phyloP scores from a whole-genome alignment of 371 early-diverging fungal genomes.

The Capillidium heterosporum region DNA sequence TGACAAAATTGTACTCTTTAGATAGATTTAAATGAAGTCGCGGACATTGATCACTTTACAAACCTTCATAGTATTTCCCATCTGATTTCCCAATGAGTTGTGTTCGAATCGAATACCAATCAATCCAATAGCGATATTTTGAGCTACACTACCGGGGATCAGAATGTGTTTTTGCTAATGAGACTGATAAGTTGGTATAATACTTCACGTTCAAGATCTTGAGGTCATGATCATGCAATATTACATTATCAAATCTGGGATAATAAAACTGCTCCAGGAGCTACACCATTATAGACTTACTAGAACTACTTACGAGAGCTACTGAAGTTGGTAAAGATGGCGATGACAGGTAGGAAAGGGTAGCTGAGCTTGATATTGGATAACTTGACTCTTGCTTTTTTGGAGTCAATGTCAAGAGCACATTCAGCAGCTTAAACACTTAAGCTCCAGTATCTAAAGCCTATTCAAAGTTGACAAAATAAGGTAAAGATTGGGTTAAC shows the following conservation, averaged over 20 bases:
- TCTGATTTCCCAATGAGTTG: not conserved
- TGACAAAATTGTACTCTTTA: conserved; percentile 55
- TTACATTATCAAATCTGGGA: conserved; percentile 27
- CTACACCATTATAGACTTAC: conserved; percentile 45
- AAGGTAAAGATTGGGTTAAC: conserved; percentile 6
- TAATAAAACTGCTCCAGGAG: conserved; percentile 48
- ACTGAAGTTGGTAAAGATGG: conserved; percentile 37
- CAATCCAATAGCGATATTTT: conserved; percentile 54
- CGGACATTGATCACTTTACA: conserved; percentile 51
- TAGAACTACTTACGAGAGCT: conserved; percentile 39
- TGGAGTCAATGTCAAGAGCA: conserved; percentile 37
- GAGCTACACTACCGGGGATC: conserved; percentile 47
- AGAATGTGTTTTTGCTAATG: conserved; percentile 41
- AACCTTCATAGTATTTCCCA: conserved; percentile 11
- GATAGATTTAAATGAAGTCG: conserved; percentile 47
- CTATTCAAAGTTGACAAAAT: not conserved
- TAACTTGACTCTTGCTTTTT: not conserved
- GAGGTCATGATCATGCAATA: conserved; percentile 32
- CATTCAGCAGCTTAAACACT: conserved; percentile 61
- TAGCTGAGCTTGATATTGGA: conserved; percentile 43
- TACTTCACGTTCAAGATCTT: conserved; percentile 28
- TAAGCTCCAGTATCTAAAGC: conserved; percentile 37
- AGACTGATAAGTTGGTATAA: conserved; percentile 39
- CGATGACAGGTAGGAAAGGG: conserved; percentile 49
- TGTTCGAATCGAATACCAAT: conserved; percentile 12